Evolutionary conservation across 2,329 filamentous ascomycete genomes (phyloP).

Genomic region (Colletotrichum tabaci): DNA sequence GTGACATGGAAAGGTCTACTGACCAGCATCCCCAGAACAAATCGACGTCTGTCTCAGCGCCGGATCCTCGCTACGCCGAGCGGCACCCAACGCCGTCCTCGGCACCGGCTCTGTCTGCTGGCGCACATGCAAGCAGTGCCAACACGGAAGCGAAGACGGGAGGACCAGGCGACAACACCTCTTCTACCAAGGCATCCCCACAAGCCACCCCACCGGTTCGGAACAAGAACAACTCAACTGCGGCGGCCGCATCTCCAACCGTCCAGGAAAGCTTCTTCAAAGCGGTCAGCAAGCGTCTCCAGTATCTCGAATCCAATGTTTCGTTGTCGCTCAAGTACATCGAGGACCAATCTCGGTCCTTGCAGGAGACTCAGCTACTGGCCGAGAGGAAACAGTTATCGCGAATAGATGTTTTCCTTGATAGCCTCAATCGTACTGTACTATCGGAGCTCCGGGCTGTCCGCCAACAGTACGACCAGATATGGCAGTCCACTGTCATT

Average conservation of each 20-base stretch:
- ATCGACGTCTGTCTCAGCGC: neutral
- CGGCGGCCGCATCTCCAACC: slow-evolving; percentile 76
- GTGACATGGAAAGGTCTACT: neutral
- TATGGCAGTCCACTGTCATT: slow-evolving; percentile 96
- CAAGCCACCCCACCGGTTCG: slow-evolving; percentile 50
- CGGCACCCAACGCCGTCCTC: neutral
- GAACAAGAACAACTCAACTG: slow-evolving; percentile 55
- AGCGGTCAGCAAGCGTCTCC: slow-evolving; percentile 91
- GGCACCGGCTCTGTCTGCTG: neutral
- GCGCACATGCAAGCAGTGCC: neutral
- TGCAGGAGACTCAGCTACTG: slow-evolving; percentile 88
- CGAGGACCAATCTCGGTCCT: slow-evolving; percentile 92
- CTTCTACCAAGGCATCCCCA: slow-evolving; percentile 49
- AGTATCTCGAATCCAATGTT: slow-evolving; percentile 91
- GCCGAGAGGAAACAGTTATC: slow-evolving; percentile 89
- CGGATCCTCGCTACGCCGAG: neutral
- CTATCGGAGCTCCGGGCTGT: slow-evolving; percentile 84
- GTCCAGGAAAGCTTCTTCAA: slow-evolving; percentile 99
- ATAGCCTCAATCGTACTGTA: slow-evolving; percentile 89
- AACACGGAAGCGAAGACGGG: slow-evolving; percentile 7
- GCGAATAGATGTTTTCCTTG: slow-evolving; percentile 87
- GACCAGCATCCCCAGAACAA: neutral
- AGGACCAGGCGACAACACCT: slow-evolving; percentile 6
- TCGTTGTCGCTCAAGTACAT: slow-evolving; percentile 96
- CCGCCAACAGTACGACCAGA: slow-evolving; percentile 90